Conservation (phyloP, 2,329 filamentous ascomycete genomes). For the Neurospora sp. region DNA sequence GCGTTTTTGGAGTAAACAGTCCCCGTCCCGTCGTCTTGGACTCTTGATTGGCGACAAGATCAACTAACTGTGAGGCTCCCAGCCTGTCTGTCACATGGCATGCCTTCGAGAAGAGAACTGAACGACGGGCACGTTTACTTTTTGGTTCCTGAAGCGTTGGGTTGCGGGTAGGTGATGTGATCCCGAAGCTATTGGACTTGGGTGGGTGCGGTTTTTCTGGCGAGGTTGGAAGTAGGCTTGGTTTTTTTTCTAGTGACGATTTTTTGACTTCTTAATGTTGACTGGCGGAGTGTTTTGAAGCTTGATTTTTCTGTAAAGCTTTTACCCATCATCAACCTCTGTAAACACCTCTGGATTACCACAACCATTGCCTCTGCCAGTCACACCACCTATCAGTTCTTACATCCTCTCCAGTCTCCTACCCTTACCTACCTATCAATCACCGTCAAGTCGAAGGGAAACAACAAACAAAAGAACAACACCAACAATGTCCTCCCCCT, state of each 20-base stretch:
- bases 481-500: conserved; percentile 13
- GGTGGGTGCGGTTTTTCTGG: background rate
- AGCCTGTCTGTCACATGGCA: background rate
- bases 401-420: background rate
- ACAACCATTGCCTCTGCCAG: background rate
- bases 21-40: background rate
- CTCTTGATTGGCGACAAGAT: background rate
- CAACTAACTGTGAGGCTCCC: background rate
- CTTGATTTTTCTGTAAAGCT: background rate
- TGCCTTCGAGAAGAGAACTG: background rate
- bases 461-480: background rate
- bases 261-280: background rate
- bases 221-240: background rate
- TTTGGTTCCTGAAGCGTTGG: background rate
- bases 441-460: background rate
- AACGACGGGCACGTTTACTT: background rate
- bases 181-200: background rate
- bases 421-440: background rate
- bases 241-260: background rate
- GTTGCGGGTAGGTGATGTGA: background rate
- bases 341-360: background rate
- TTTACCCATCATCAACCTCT: background rate
- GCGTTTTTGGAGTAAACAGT: background rate
- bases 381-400: background rate
- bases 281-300: background rate